These are phyloP conservation scores for Paspalum vaginatum DNA, from an alignment of 176 grass and related monocot species.

Conservation along the genomic window DNA sequence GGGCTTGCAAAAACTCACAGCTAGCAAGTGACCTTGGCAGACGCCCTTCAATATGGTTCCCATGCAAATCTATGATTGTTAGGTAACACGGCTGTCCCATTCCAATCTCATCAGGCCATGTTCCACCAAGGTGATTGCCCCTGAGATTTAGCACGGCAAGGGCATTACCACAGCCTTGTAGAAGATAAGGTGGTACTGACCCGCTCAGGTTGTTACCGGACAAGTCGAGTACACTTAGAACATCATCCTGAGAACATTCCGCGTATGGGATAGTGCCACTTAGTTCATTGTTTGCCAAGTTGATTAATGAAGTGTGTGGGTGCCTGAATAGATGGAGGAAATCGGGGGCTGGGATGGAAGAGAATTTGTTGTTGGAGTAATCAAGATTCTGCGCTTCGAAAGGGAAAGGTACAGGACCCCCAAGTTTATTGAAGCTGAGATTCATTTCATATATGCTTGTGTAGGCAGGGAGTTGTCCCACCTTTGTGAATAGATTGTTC, in stretches of 20 bases:
- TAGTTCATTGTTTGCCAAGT: slow-evolving; percentile 8
- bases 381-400: accelerated
- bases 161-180: not conserved
- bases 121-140: slow-evolving; percentile 22
- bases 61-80: not conserved
- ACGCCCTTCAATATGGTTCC: slow-evolving; percentile 13
- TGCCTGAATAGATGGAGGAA: not conserved
- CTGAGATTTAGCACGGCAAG: not conserved
- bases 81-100: not conserved
- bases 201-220: slow-evolving; percentile 32
- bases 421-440: slow-evolving; percentile 27
- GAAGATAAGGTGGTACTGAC: slow-evolving; percentile 12
- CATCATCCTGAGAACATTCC: not conserved
- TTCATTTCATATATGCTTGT: not conserved
- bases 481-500: slow-evolving; percentile 42
- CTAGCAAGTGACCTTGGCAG: slow-evolving; percentile 31
- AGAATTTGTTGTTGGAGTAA: slow-evolving; percentile 30
- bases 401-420: not conserved
- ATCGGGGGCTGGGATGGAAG: not conserved
- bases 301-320: not conserved
- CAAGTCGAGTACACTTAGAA: not conserved
- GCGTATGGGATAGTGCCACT: slow-evolving; percentile 12
- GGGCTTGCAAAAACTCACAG: not conserved
- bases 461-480: not conserved
- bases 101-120: slow-evolving; percentile 3